Base-by-base conservation (phyloP, 2,329 filamentous ascomycete species). In the Dactylellina cionopaga region DNA sequence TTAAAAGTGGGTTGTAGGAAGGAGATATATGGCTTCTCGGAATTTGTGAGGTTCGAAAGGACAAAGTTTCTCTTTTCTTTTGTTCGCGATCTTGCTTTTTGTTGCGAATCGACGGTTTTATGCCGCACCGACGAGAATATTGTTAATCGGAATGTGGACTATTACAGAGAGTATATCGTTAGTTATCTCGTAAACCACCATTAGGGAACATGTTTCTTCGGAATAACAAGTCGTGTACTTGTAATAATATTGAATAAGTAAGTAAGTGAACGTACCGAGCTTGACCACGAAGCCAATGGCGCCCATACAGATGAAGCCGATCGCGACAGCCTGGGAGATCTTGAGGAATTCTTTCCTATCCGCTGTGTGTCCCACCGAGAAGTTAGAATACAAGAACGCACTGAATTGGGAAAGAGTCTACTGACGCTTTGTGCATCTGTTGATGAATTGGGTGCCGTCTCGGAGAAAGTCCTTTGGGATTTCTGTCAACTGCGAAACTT, bases 401-500 rank as follows among this genome's bases (percentile, higher is more conserved):
- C 27, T 15, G 43, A 3, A 13, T n/a, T 13, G 24, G 69, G 60
- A 15, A 31, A 9, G 4, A 51, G 22, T 25, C 11, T 52, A 35
- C 84, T 70, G 81, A 86, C 85, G 86, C 82, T 88, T 88, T 75
- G 85, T 86, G 83, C 86, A 87, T 77, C 85, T 82, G 81, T 84
- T 85, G 79, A 88, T 82, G 81, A 88, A 88, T 76, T 87, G 85
- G 71, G 86, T 83, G 78, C 86, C 86, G 74, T 88, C 86, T 79
- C 82, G 85, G 79, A 88, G 79, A 80, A 90, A 90, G 81, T 89
- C 87, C 79, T 83, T 83, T 77, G 88, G 88, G 79, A 88, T 85
- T 76, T 91, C 89, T 79, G 90, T 85, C 78, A 91, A 82, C 79
- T 90, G 88, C 81, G 90, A 87, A 77, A 90, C 80, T 80, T 89